phyloP scores from a whole-genome alignment of 495 filamentous ascomycete genomes.

The Endocarpon pusillum region DNA sequence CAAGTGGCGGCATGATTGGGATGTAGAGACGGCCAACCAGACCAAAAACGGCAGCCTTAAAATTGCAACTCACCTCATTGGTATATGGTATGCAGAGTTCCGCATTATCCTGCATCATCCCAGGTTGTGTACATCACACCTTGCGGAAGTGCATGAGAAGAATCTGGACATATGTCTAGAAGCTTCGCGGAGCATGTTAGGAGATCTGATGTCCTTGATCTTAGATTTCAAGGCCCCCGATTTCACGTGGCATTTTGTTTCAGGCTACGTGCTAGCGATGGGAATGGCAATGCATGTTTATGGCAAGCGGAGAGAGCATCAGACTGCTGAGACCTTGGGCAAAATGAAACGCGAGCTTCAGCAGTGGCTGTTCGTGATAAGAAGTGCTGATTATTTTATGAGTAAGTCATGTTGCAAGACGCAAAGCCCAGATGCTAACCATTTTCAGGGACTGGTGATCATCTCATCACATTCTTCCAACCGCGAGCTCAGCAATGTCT shows the following conservation, averaged over 20 bases:
- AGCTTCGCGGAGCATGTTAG: constrained; percentile 43
- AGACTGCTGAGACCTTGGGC: constrained; percentile 32
- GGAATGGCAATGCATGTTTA: constrained; percentile 55
- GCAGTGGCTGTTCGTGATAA: constrained; percentile 48
- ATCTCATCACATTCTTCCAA: neutral
- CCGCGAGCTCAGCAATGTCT: neutral
- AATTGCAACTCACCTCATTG: constrained; percentile 29
- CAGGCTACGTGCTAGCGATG: constrained; percentile 55
- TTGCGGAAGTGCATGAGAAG: constrained; percentile 39
- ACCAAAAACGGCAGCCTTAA: constrained; percentile 27
- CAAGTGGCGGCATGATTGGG: constrained; percentile 37
- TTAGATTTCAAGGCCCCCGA: constrained; percentile 51
- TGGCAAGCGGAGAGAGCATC: constrained; percentile 45
- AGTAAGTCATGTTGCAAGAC: constrained; percentile 27
- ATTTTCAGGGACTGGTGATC: neutral
- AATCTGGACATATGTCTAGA: constrained; percentile 55
- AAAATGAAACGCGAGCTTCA: constrained; percentile 48
- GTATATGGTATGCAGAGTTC: constrained; percentile 28
- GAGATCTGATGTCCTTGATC: constrained; percentile 34
- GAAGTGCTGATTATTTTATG: constrained; percentile 42
- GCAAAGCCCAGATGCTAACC: neutral
- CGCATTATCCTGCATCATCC: constrained; percentile 49
- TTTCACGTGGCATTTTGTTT: constrained; percentile 60
- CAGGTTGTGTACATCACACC: constrained; percentile 44
- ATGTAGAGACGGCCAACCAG: constrained; percentile 25